Base-by-base conservation (phyloP, 2,329 filamentous ascomycete genomes). In the Penicillium sp. region DNA sequence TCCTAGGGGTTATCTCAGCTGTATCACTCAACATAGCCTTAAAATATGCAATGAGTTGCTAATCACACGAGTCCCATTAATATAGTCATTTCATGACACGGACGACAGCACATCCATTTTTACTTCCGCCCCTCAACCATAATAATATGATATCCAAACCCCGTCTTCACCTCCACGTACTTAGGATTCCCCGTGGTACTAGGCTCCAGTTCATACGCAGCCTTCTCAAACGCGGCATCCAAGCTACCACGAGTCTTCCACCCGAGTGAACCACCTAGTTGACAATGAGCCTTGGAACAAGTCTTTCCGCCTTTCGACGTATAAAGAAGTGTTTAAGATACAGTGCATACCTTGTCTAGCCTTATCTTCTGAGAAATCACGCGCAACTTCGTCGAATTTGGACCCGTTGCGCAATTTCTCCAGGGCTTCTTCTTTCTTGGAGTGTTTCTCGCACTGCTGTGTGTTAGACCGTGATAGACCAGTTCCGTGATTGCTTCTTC, bases 41-140 rank as follows among this genome's bases (percentile, higher is more conserved):
- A n/a, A n/a, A n/a, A n/a, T n/a, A n/a, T n/a, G n/a, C n/a, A n/a
- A n/a, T n/a, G n/a, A n/a, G n/a, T n/a, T n/a, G n/a, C n/a, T n/a
- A n/a, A n/a, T n/a, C n/a, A n/a, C n/a, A n/a, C n/a, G n/a, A n/a
- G n/a, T n/a, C n/a, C n/a, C n/a, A n/a, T n/a, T n/a, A n/a, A n/a
- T n/a, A n/a, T n/a, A n/a, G n/a, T n/a, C n/a, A n/a, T n/a, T n/a
- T n/a, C n/a, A n/a, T n/a, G n/a, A n/a, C n/a, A n/a, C n/a, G n/a
- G n/a, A n/a, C n/a, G n/a, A n/a, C n/a, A n/a, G n/a, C n/a, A n/a
- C n/a, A n/a, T n/a, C n/a, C n/a, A n/a, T n/a, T n/a, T n/a, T 52
- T 35, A 79, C 59, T 79, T 80, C 56, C 78, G 67, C 33, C 77
- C 79, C 55, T 82, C 79, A 2, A 82, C 76, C 77, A 82, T 82